Conservation (phyloP, 371 early-diverging fungal genomes). For the Batrachochytrium dendrobatidis region DNA sequence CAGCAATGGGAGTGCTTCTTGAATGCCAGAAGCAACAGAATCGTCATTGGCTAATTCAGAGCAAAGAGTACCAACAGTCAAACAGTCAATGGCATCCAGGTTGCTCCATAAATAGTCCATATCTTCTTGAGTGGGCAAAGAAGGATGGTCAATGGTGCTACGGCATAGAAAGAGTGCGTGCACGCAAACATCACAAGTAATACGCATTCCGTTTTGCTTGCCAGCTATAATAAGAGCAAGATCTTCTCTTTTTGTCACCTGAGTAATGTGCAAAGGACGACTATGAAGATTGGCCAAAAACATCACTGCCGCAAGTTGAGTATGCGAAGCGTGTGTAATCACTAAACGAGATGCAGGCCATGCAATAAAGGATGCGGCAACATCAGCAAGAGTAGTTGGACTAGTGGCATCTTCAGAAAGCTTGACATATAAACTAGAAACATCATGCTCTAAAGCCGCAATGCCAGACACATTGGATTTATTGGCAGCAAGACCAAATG, state of each 20-base stretch:
- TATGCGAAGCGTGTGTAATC: conserved; percentile 74
- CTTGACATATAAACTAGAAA: conserved; percentile 41
- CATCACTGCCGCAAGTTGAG: conserved; percentile 81
- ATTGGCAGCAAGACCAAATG: conserved; percentile 63
- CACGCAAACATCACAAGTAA: conserved; percentile 88
- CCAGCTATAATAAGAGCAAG: conserved; percentile 73
- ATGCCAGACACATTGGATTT: conserved; percentile 43
- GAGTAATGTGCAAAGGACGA: conserved; percentile 80
- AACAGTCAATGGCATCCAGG: conserved; percentile 77
- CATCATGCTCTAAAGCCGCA: conserved; percentile 18
- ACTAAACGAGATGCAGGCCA: conserved; percentile 72
- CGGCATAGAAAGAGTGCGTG: conserved; percentile 63
- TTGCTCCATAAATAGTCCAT: conserved; percentile 73
- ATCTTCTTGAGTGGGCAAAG: conserved; percentile 19
- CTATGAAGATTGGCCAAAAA: conserved; percentile 74
- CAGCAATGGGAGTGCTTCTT: conserved; percentile 71
- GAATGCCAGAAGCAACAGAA: conserved; percentile 47
- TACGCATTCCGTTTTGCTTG: conserved; percentile 81
- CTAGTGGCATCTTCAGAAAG: conserved; percentile 18
- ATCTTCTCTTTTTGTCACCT: conserved; percentile 69
- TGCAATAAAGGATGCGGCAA: conserved; percentile 43
- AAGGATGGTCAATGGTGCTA: conserved; percentile 9
- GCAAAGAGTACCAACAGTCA: conserved; percentile 73
- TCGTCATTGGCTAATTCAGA: conserved; percentile 42
- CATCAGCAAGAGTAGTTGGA: conserved; percentile 23